A percentile compares a stretch with the other conserved stretches of the same genome.
Evolutionary conservation across 1,284 basidiomycete genomes (phyloP).

Genomic region (Waitea zeae): DNA sequence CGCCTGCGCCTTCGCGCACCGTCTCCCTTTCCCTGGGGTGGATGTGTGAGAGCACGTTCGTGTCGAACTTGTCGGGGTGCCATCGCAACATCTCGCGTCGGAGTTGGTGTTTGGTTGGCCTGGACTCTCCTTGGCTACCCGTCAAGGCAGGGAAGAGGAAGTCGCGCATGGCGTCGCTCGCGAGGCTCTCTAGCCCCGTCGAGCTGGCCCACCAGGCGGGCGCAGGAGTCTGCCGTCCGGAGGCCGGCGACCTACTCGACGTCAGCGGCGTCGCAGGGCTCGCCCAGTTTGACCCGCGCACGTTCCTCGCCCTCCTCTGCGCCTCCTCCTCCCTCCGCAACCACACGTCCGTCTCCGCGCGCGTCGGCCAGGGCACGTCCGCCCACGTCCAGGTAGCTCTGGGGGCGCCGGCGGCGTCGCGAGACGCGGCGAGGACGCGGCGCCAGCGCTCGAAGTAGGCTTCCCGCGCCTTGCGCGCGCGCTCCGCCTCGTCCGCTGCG

Average conservation of each 20-base stretch:
- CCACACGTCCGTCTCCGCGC: constrained; percentile 8
- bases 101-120: constrained; percentile 30
- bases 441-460: constrained; percentile 32
- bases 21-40: too few species aligned
- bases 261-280: too few species aligned
- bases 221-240: too few species aligned
- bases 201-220: too few species aligned
- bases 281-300: too few species aligned
- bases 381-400: constrained; percentile 16
- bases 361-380: constrained; percentile 46
- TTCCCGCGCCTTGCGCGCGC: constrained; percentile 24
- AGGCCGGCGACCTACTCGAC: too few species aligned
- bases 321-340: not conserved
- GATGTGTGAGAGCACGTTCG: constrained; percentile 21
- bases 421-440: constrained; percentile 10
- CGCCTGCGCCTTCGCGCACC: too few species aligned
- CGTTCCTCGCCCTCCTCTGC: too few species aligned
- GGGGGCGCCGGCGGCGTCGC: constrained; percentile 3
- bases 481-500: constrained; percentile 20
- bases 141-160: not conserved
- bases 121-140: too few species aligned
- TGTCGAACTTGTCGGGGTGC: constrained; percentile 57
- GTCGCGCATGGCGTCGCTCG: not conserved
- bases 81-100: constrained; percentile 44
- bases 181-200: too few species aligned